Conservation (phyloP, 805 yeast species). For the Candida ipomoeae region DNA sequence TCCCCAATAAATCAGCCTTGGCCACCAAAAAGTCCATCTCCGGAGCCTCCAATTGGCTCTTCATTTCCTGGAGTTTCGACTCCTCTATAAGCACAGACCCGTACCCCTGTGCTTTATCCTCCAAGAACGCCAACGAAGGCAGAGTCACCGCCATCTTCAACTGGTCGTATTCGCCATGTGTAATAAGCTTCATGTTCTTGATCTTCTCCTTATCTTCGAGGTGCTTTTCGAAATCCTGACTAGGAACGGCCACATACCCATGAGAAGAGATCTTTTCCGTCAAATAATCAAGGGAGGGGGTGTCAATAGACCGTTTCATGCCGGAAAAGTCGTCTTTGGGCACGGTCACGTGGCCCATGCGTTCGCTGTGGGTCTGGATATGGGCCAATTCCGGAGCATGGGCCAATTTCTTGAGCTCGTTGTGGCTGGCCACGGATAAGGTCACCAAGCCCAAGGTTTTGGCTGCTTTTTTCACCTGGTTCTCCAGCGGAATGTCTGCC, state of each 20-base stretch:
- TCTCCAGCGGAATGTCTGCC: conserved; percentile 9
- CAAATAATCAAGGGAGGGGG: conserved; percentile 20
- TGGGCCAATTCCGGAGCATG: conserved; percentile 26
- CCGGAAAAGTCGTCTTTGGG: conserved; percentile 15
- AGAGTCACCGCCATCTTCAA: conserved; percentile 7
- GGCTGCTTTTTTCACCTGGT: conserved; percentile 11
- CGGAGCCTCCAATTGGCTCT: conserved; percentile 16
- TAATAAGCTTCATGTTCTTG: conserved; percentile 19
- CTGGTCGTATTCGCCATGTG: conserved; percentile 16
- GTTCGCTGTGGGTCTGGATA: conserved; percentile 19
- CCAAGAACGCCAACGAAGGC: conserved; percentile 16
- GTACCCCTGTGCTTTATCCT: conserved; percentile 14
- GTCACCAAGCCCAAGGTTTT: conserved; percentile 5
- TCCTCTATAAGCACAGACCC: conserved; percentile 12
- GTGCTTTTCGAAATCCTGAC: conserved; percentile 18
- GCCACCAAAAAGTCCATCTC: conserved; percentile 10
- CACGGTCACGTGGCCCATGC: conserved; percentile 17
- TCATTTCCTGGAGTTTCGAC: conserved; percentile 14
- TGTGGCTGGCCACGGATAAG: conserved; percentile 4
- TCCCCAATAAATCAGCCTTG: conserved; percentile 12
- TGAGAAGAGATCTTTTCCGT: conserved; percentile 12
- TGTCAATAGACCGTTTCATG: conserved; percentile 14
- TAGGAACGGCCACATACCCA: conserved; percentile 19
- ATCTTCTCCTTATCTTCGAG: conserved; percentile 31
- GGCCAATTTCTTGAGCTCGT: conserved; percentile 9